Base-by-base conservation (phyloP, 2,329 filamentous ascomycete species). In the Trichoderma koningiopsis region DNA sequence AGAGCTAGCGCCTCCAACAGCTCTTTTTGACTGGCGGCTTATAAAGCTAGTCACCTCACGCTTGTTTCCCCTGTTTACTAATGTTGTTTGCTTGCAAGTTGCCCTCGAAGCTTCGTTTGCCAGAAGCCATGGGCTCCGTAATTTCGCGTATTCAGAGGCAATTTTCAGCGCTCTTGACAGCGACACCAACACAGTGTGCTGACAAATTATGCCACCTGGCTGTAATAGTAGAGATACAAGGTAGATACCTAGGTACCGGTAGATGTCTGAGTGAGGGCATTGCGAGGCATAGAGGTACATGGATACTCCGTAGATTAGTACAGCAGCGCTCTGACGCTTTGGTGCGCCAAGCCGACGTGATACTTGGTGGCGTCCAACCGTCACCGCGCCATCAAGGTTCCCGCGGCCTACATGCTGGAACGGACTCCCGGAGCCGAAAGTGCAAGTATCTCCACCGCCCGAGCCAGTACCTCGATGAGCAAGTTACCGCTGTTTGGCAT, bases 51-150 rank as follows among this genome's bases (percentile, higher is more conserved):
- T 19, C 49, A 40, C 19, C 10, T 24, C n/a, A 16, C 13, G 14
- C 10, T 55, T 33, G 10, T 40, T 27, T 31, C 43, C 47, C 61
- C 37, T 43, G 62, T 19, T 66, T 57, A 66, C 47, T 49, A 24
- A 49, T 49, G 11, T 24, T 4, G 0, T 24, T 11, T 49, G 22
- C n/a, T 13, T 66, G 37, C 35, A 47, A 58, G 27, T 24, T 29
- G 61, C 2, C 49, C 24, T 6, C 27, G 35, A 29, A 24, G 62
- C 24, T 57, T 35, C 53, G 37, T 29, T 2, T 13, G 47, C 47
- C n/a, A 49, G n/a, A 49, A 49, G 40, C 64, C 29, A 59, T 19
- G n/a, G n/a, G 24, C 55, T 59, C 64, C 55, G 64, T 59, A 52
- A 40, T 40, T 59, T 56, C 64, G 55, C 35, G 52, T 11, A 27